Evolutionary conservation across 805 yeast genomes (phyloP).

Genomic region (Komagataella populi): DNA sequence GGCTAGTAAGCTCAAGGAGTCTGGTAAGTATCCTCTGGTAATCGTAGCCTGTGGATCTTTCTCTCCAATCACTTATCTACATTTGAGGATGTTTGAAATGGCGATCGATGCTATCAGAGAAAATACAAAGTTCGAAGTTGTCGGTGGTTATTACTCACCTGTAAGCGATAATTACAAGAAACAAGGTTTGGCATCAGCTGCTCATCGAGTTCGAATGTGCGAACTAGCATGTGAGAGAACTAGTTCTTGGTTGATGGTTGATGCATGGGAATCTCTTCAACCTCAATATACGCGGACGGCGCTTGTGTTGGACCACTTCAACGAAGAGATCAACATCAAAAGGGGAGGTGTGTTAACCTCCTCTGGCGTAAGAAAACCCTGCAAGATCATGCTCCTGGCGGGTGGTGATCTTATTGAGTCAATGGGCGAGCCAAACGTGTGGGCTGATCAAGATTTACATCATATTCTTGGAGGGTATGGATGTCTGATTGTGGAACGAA

Average conservation of each 20-base stretch:
- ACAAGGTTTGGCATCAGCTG: slow-evolving; percentile 81
- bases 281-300: slow-evolving; percentile 89
- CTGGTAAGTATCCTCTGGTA: slow-evolving; percentile 76
- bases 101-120: slow-evolving; percentile 89
- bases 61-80: slow-evolving; percentile 90
- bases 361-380: slow-evolving; percentile 58
- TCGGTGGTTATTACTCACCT: slow-evolving; percentile 94
- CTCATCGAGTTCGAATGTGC: slow-evolving; percentile 93
- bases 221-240: slow-evolving; percentile 97
- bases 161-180: slow-evolving; percentile 88
- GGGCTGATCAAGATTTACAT: slow-evolving; percentile 93
- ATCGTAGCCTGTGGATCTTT: slow-evolving; percentile 97
- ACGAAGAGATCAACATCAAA: slow-evolving; percentile 84
- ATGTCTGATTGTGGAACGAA: slow-evolving; percentile 90
- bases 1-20: slow-evolving; percentile 53
- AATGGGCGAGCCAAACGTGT: slow-evolving; percentile 99
- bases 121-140: slow-evolving; percentile 85
- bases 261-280: slow-evolving; percentile 97
- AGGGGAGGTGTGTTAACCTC: slow-evolving; percentile 67
- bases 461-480: slow-evolving; percentile 95
- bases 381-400: slow-evolving; percentile 88
- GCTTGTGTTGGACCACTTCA: slow-evolving; percentile 89
- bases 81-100: slow-evolving; percentile 97
- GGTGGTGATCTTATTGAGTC: slow-evolving; percentile 97
- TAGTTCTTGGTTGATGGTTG: slow-evolving; percentile 96